phyloP scores from a whole-genome alignment of 257 asterid species.

The Rauvolfia tetraphylla region DNA sequence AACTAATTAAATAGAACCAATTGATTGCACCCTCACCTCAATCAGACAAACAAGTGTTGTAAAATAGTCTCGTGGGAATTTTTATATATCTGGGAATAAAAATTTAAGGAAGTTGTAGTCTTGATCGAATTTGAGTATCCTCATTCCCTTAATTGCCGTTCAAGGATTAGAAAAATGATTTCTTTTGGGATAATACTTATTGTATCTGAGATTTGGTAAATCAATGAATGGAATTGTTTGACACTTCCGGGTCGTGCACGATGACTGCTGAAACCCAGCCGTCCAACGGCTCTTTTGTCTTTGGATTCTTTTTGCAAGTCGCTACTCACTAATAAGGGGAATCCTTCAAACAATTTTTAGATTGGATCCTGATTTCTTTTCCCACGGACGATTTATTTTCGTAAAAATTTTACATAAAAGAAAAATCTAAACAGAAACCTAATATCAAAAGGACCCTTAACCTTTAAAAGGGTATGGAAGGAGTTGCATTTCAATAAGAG shows the following conservation, averaged over 20 bases:
- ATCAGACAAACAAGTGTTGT: not conserved
- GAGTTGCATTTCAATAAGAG: no score
- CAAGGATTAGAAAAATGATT: not conserved
- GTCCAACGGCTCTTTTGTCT: not conserved
- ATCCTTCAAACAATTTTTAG: no score
- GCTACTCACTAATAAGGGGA: no score
- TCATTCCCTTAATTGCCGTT: not conserved
- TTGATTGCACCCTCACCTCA: not conserved
- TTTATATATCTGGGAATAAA: not conserved
- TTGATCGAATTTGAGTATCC: no score
- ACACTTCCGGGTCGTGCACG: not conserved
- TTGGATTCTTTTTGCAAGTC: not conserved
- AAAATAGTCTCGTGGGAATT: not conserved
- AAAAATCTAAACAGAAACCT: no score
- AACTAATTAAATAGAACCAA: not conserved
- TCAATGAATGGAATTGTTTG: not conserved
- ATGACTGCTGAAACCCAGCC: no score
- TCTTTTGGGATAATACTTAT: no score
- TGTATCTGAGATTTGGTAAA: not conserved
- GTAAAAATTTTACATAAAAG: no score
- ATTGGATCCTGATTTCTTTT: no score
- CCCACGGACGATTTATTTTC: no score
- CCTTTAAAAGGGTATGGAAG: no score
- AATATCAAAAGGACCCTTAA: no score
- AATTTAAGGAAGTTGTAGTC: not conserved